Evolutionary conservation across 108 stramenopile genomes (phyloP).

Genomic region (Epithemia pelagica): DNA sequence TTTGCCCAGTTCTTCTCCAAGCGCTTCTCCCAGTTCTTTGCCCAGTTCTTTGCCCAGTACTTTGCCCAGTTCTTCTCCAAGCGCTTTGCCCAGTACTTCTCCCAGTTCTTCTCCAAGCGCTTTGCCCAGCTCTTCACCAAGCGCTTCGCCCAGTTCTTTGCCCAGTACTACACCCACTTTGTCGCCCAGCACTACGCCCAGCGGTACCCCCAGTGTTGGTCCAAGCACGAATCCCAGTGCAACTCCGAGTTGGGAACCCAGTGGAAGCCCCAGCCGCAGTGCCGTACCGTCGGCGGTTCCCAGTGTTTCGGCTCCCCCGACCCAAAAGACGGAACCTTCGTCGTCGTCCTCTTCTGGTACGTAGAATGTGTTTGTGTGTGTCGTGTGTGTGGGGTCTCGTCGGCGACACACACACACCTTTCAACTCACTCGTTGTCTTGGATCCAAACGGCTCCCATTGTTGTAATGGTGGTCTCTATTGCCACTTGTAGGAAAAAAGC

Average conservation of each 20-base stretch:
- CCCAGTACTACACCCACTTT: neutral
- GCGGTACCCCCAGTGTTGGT: neutral
- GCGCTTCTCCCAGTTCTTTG: neutral
- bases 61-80: neutral
- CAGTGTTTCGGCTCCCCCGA: too few species aligned
- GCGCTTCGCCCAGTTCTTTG: neutral
- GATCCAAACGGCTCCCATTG: too few species aligned
- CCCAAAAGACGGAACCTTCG: too few species aligned
- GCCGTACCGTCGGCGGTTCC: too few species aligned
- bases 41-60: neutral
- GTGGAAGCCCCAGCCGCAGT: neutral
- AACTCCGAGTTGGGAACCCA: neutral
- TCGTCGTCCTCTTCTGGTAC: too few species aligned
- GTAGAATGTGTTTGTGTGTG: too few species aligned
- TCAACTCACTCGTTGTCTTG: too few species aligned
- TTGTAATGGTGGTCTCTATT: too few species aligned
- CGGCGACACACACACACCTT: too few species aligned
- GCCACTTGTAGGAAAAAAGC: too few species aligned
- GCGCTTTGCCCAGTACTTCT: neutral
- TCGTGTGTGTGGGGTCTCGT: too few species aligned
- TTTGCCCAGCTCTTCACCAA: neutral
- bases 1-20: neutral
- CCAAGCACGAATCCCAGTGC: neutral
- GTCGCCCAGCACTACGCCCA: neutral
- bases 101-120: neutral